Conservation (phyloP, 2,329 filamentous ascomycete species). For the Hypocrella siamensis region DNA sequence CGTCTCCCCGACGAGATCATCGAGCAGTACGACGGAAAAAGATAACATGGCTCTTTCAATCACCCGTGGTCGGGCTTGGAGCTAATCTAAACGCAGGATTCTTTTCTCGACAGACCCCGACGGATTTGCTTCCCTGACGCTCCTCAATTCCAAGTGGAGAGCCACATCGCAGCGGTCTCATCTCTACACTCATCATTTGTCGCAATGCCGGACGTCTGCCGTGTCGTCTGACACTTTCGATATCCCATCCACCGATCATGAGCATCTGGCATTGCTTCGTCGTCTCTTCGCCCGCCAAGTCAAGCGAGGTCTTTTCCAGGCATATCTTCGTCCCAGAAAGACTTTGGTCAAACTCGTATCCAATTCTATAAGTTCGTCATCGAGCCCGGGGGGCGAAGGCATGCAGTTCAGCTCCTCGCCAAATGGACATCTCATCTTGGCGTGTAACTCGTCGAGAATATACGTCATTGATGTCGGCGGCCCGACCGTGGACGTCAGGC, state of each 20-base stretch:
- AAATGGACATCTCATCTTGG: conserved; percentile 57
- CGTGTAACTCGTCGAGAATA: conserved; percentile 74
- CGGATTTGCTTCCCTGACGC: conserved; percentile 49
- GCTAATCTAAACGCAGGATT: conserved; percentile 30
- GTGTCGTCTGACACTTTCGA: conserved; percentile 31
- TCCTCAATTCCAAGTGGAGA: conserved; percentile 52
- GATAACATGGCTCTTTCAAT: no score
- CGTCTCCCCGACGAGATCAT: conserved; percentile 54
- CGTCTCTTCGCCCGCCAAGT: conserved; percentile 52
- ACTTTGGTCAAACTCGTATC: conserved; percentile 70
- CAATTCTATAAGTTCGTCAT: conserved; percentile 69
- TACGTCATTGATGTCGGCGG: conserved; percentile 57
- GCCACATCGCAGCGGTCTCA: conserved; percentile 45
- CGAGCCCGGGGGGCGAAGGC: conserved; percentile 68
- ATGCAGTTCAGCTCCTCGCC: conserved; percentile 74
- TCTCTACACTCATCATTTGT: conserved; percentile 47
- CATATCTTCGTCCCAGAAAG: conserved; percentile 52
- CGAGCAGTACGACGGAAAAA: conserved; percentile 38
- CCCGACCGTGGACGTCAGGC: conserved; percentile 44
- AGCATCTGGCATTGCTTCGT: conserved; percentile 44
- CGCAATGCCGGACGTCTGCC: conserved; percentile 42
- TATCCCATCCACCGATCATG: conserved; percentile 22
- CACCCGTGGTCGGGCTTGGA: no score
- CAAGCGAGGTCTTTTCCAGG: conserved; percentile 63
- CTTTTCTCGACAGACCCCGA: conserved; percentile 43